Conservation (phyloP, 345 rosid species). For the Camelina sativa region DNA sequence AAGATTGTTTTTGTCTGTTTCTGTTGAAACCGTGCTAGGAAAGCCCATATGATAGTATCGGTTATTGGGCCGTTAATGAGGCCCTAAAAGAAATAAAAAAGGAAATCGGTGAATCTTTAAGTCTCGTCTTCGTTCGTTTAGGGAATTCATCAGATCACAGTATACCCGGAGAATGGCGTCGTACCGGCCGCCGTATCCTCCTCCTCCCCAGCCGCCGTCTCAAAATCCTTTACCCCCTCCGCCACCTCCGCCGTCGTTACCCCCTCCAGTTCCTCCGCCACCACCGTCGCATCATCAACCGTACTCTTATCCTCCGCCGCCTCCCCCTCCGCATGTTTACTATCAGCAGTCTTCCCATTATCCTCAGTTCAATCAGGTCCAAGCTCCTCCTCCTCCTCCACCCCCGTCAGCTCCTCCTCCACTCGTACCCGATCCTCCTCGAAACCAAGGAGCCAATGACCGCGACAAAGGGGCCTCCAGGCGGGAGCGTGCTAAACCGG, state of each 20-base stretch:
- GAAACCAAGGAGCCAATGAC: conserved; percentile 57
- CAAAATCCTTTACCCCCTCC: conserved; percentile 60
- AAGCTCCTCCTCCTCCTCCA: conserved; percentile 75
- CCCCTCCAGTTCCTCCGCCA: conserved; percentile 54
- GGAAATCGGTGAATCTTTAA: not conserved
- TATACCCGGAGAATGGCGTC: conserved; percentile 39
- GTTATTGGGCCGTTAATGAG: conserved; percentile 1
- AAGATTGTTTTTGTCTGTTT: not conserved
- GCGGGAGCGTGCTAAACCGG: conserved; percentile 59
- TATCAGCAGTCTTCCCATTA: conserved; percentile 65
- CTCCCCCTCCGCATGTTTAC: conserved; percentile 63
- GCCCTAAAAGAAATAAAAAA: not conserved
- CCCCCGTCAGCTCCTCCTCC: conserved; percentile 90
- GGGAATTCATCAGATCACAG: not conserved
- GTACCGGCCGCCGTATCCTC: conserved; percentile 44
- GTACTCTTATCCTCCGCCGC: conserved; percentile 67
- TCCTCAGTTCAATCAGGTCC: conserved; percentile 55
- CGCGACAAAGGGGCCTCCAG: conserved; percentile 44
- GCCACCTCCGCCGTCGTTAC: conserved; percentile 46
- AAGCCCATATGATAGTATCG: conserved; percentile 9
- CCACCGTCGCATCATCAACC: conserved; percentile 69
- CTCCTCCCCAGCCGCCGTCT: conserved; percentile 45
- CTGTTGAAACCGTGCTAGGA: not conserved
- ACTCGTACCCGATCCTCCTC: conserved; percentile 59
- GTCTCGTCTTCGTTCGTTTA: not conserved